These are phyloP conservation scores for Umbelopsis isabellina DNA, from an alignment of 192 early-diverging fungal genomes.

Conservation along the genomic window DNA sequence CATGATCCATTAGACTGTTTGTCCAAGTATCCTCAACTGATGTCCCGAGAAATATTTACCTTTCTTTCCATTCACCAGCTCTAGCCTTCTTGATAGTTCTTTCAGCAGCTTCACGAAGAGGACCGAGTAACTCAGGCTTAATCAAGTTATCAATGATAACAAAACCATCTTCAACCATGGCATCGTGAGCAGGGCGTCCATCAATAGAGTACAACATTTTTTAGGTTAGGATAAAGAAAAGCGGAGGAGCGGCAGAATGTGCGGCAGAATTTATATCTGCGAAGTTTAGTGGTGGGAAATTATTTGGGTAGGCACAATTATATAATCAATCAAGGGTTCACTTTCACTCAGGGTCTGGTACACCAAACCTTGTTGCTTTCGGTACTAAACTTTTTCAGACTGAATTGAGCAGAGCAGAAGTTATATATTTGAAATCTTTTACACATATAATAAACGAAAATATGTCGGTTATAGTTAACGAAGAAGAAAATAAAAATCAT, in stretches of 20 bases:
- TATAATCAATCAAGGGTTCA: neutral
- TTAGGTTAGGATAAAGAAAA: neutral
- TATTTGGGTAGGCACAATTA: neutral
- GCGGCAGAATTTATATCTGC: neutral
- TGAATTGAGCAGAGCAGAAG: neutral
- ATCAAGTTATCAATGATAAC: constrained; percentile 51
- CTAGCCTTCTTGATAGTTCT: constrained; percentile 43
- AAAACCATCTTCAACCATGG: constrained; percentile 45
- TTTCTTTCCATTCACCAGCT: constrained; percentile 44
- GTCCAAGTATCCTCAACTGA: neutral
- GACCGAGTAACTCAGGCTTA: constrained; percentile 33
- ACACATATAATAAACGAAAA: constrained; percentile 11
- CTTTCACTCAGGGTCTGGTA: constrained; percentile 7
- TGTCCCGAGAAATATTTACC: constrained; percentile 20
- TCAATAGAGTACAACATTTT: constrained; percentile 11
- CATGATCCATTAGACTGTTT: neutral
- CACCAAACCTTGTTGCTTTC: neutral
- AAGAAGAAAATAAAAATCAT: constrained; percentile 5
- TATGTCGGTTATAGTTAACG: neutral
- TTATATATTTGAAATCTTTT: constrained; percentile 11
- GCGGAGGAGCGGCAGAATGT: neutral
- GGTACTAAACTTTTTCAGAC: neutral
- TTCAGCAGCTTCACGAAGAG: constrained; percentile 44
- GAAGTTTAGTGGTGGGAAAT: neutral
- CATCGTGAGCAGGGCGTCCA: constrained; percentile 27